Evolutionary conservation across 768 basidiomycete genomes (phyloP), one percentile per base, ranked within the genome.

Genomic region (Lactarius indigo): DNA sequence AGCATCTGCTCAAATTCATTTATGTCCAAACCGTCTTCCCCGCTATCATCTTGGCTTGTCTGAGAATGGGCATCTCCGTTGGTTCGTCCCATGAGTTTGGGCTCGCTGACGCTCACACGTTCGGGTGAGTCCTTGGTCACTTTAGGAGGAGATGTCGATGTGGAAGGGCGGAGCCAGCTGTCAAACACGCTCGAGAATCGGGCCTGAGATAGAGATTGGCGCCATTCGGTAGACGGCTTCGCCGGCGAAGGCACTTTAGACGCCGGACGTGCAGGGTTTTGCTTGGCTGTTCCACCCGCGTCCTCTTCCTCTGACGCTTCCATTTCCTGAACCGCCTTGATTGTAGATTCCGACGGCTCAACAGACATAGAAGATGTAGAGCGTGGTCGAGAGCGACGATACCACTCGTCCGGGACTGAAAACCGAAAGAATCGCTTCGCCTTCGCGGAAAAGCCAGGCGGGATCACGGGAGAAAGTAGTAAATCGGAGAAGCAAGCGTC

Each of bases 391-490:
- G 86, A 85, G 20, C 89, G 84, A 64, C 86, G 85, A 75, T 86
- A 93, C 92, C 88, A 93, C 72, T 89, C 87, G 61, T 89, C 89
- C 2, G 89, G 89, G 9, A 94, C 85, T 68, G 87, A 89, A 63
- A 92, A 83, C 31, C 82, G 81, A 72, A 89, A 85, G 9, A 70
- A 73, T 10, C 84, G 84, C 23, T 72, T 77, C 1, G 82, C 81
- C 33, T 74, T 70, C 4, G 76, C 71, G n/a, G 78, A 76, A 69
- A 81, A 80, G 1, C 80, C 78, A 69, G 83, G 83, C 12, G 79
- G 69, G 59, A 73, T 71, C 44, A 77, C 78, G 0, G 83, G 79
- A 17, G 77, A 77, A 57, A 73, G 75, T 20, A 85, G 62, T 42
- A 86, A 73, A n/a, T 78, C 74, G 31, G 79, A 82, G 3, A 87